A percentile compares a stretch with the other conserved stretches of the same genome.
Evolutionary conservation across 2,329 filamentous ascomycete species (phyloP).

Genomic region (Diaporthe capsici): DNA sequence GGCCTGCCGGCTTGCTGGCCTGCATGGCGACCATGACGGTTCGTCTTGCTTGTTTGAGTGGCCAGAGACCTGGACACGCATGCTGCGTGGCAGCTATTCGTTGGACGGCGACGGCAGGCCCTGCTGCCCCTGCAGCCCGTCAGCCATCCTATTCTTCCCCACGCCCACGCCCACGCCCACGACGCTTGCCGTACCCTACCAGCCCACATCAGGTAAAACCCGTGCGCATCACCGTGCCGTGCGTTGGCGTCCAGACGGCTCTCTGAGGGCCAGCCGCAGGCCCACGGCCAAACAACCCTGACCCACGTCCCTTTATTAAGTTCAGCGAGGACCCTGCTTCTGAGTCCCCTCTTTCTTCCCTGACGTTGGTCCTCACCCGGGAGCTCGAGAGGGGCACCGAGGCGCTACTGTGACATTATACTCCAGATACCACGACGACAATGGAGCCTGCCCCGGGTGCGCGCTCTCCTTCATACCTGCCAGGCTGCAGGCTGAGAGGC

Average conservation of each 20-base stretch:
- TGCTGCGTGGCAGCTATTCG: slow-evolving; percentile 40
- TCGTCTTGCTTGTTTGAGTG: slow-evolving; percentile 27
- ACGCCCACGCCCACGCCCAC: slow-evolving; percentile 17
- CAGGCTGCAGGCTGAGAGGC: background rate
- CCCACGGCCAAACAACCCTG: slow-evolving; percentile 34
- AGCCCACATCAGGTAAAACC: slow-evolving; percentile 18
- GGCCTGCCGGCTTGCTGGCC: slow-evolving; percentile 17
- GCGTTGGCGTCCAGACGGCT: slow-evolving; percentile 31
- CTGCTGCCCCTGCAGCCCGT: slow-evolving; percentile 21
- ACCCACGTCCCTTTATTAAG: slow-evolving; percentile 37
- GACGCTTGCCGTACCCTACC: background rate
- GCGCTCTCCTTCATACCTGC: background rate
- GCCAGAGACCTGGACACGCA: slow-evolving; percentile 23
- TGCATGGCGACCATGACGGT: slow-evolving; percentile 23
- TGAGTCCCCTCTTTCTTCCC: background rate
- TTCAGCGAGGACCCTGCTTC: slow-evolving; percentile 24
- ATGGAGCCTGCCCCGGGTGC: background rate
- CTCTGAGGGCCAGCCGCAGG: slow-evolving; percentile 9
- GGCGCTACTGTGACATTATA: slow-evolving; percentile 11
- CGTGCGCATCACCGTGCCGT: slow-evolving; percentile 38
- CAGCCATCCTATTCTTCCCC: slow-evolving; percentile 37
- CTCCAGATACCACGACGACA: background rate
- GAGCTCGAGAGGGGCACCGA: slow-evolving; percentile 10
- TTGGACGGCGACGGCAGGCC: slow-evolving; percentile 35
- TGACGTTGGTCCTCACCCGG: slow-evolving; percentile 10